These are phyloP conservation scores for Cordyceps cateniannulata DNA, from an alignment of 2,329 filamentous ascomycete genomes.

Conservation along the genomic window DNA sequence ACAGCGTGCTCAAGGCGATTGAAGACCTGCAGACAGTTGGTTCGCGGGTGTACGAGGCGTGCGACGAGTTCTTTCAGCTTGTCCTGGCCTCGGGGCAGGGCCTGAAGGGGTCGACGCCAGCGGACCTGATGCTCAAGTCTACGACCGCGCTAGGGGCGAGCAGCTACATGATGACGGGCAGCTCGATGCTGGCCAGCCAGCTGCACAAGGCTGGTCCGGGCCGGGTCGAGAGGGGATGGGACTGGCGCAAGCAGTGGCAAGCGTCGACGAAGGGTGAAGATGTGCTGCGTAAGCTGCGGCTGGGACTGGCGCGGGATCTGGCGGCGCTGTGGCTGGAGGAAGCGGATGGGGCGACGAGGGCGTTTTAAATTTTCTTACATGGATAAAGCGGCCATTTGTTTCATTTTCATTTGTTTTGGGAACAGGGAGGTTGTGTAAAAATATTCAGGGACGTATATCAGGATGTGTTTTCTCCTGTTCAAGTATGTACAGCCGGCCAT, in stretches of 20 bases:
- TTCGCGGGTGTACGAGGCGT: constrained; percentile 63
- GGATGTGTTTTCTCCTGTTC: background rate
- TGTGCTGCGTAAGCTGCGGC: constrained; percentile 64
- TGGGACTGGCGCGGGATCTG: constrained; percentile 69
- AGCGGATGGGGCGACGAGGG: constrained; percentile 45
- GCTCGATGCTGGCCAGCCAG: constrained; percentile 61
- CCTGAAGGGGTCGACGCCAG: constrained; percentile 54
- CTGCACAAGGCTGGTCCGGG: constrained; percentile 50
- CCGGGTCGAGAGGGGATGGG: constrained; percentile 59
- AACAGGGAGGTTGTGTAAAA: constrained; percentile 1
- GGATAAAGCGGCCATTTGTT: background rate
- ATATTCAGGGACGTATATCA: background rate
- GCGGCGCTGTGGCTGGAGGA: constrained; percentile 63
- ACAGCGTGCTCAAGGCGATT: constrained; percentile 66
- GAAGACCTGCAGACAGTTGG: constrained; percentile 75
- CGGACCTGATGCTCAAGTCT: constrained; percentile 58
- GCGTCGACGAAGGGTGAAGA: constrained; percentile 56
- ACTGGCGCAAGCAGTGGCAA: constrained; percentile 75
- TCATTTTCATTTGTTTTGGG: background rate
- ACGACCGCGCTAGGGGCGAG: constrained; percentile 48
- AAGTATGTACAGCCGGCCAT: background rate
- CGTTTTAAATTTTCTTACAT: constrained; percentile 26
- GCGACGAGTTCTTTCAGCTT: constrained; percentile 71
- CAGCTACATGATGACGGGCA: constrained; percentile 66
- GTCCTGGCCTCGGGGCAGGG: constrained; percentile 66